These are phyloP conservation scores for Cryptosporidium viatorum DNA, from an alignment of 169 alveolate species.

Conservation along the genomic window DNA sequence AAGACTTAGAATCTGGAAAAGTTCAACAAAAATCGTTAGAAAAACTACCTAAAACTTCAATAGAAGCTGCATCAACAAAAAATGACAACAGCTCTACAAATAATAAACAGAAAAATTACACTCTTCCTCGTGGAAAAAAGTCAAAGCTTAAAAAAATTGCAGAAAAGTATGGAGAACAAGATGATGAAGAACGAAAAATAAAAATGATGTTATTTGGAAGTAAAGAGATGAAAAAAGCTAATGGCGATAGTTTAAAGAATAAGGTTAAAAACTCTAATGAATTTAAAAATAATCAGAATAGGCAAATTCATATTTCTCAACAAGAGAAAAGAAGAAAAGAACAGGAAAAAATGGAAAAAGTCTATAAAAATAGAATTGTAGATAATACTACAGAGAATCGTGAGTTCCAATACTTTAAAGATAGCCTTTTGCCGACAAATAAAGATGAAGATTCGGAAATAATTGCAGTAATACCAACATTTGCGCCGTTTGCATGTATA, in stretches of 20 bases:
- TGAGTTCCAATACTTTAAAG: slow-evolving; percentile 41
- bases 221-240: slow-evolving; percentile 79
- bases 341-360: slow-evolving; percentile 53
- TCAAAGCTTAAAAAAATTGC: slow-evolving; percentile 82
- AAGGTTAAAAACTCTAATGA: background rate
- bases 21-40: background rate
- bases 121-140: slow-evolving; percentile 82
- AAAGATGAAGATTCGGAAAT: slow-evolving; percentile 30
- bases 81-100: background rate
- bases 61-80: background rate
- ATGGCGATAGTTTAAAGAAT: slow-evolving; percentile 7
- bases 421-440: slow-evolving; percentile 40
- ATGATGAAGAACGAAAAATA: slow-evolving; percentile 86
- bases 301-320: slow-evolving; percentile 34
- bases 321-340: slow-evolving; percentile 67
- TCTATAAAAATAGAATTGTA: slow-evolving; percentile 48
- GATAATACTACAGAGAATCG: slow-evolving; percentile 67
- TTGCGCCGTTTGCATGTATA: slow-evolving; percentile 57
- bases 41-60: background rate
- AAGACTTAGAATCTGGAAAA: background rate
- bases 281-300: background rate
- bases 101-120: slow-evolving; percentile 34
- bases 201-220: slow-evolving; percentile 85
- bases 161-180: slow-evolving; percentile 86
- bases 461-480: slow-evolving; percentile 65